A percentile compares a stretch with the other conserved stretches of the same genome.
Conservation (phyloP, 768 basidiomycete species). For the Tylopilus cervinicoccineus region DNA sequence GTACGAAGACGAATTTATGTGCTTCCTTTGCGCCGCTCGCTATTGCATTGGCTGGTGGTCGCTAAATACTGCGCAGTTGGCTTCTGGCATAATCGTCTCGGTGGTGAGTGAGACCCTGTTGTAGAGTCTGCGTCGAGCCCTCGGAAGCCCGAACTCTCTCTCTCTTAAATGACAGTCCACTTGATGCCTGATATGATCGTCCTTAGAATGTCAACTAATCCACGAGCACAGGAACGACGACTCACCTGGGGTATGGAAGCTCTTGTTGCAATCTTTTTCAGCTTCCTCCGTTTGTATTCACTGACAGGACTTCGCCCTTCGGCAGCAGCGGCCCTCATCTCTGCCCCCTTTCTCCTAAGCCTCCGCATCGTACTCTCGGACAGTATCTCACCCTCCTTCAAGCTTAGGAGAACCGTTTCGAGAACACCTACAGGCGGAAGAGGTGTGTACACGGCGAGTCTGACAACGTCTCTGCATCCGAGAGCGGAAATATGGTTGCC, state of each 20-base stretch:
- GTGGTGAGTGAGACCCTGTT: background rate
- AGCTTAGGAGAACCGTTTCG: conserved; percentile 17
- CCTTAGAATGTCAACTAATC: background rate
- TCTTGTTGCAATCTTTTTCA: conserved; percentile 11
- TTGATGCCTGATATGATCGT: background rate
- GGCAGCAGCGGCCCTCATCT: conserved; percentile 16
- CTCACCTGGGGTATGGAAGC: conserved; percentile 10
- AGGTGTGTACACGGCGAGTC: conserved; percentile 16
- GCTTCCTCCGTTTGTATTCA: conserved; percentile 21
- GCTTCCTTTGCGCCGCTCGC: conserved; percentile 1
- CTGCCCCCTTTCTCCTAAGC: conserved; percentile 22
- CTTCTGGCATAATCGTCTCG: background rate
- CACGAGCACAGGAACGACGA: background rate
- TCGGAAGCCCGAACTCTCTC: background rate
- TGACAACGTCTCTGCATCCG: conserved; percentile 5
- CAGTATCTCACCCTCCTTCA: conserved; percentile 21
- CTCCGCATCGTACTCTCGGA: conserved; percentile 26
- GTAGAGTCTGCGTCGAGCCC: background rate
- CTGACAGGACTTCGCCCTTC: conserved; percentile 22
- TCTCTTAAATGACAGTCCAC: background rate
- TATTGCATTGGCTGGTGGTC: background rate
- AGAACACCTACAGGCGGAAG: conserved; percentile 20
- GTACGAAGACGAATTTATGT: background rate
- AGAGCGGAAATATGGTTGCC: background rate
- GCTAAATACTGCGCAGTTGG: background rate